Base-by-base conservation (phyloP, 768 basidiomycete species). In the Suillus subalutaceus region DNA sequence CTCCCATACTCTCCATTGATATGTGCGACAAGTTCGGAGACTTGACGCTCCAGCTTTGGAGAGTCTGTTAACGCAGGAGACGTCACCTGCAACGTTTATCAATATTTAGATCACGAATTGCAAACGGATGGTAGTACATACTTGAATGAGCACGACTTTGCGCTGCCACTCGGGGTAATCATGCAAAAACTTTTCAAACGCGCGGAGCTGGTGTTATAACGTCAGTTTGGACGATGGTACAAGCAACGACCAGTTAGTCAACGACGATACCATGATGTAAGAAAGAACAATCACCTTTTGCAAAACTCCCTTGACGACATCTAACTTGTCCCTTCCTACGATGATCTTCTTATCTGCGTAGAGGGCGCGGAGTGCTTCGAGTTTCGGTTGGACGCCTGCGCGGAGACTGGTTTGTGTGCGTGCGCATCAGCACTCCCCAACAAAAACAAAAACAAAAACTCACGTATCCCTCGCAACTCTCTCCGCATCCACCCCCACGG, bases 311-410 rank as follows among this genome's bases (percentile, higher is more conserved):
- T 98, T 98, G 72, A 97, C 96, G n/a, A 96, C 93, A 73, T 99
- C 97, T 50, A 99, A 85, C 82, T 99, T 99, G 79, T 99, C 97
- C 9, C 97, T 85, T 20, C 95, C 97, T 15, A 99, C 93, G 65
- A 99, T 96, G 73, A 99, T 98, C 85, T 98, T 98, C 86, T 98
- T 98, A 68, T 93, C 94, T 69, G 94, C 90, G 77, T 99, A 99
- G 16, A 98, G 78, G 23, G 88, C 83, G 35, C 89, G 82, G 0
- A 99, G 85, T 2, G 94, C 90, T 57, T 92, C 92, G 20, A 97
- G 82, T 78, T 97, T 97, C n/a, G 96, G 96, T 64, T 86, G 80
- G 66, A 99, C 90, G 6, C 94, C 95, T 0, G 94, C 89, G 1
- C 90, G 83, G 50, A 88, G 82, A 10, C 89, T 91, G 13, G 32